Percentiles rank a stretch among this genome's conserved stretches.
Evolutionary conservation across 495 filamentous ascomycete species (phyloP).

Genomic region (Staphylotrichum tortipilum): DNA sequence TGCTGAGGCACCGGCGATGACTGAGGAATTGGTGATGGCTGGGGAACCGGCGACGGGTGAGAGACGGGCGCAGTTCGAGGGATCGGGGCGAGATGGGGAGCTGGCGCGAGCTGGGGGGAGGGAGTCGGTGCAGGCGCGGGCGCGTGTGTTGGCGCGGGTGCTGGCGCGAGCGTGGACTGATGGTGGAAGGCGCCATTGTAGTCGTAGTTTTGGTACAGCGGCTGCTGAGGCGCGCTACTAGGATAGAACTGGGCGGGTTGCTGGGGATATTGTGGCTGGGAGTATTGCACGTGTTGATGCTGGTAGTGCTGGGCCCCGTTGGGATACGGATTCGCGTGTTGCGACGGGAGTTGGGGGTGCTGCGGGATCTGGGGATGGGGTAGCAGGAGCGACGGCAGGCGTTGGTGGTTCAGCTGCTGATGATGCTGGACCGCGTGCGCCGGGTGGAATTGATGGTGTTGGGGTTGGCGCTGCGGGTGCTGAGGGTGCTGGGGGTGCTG

Average conservation of each 20-base stretch:
- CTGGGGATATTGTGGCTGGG: slow-evolving; percentile 10
- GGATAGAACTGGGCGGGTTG: slow-evolving; percentile 12
- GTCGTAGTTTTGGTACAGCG: slow-evolving; percentile 16
- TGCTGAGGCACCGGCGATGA: too few relatives aligned
- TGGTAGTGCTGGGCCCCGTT: slow-evolving; percentile 19
- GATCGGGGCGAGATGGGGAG: neutral
- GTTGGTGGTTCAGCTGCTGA: slow-evolving; percentile 12
- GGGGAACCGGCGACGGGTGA: too few relatives aligned
- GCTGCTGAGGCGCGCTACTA: slow-evolving; percentile 10
- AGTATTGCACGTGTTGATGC: slow-evolving; percentile 23
- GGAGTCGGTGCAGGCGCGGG: neutral
- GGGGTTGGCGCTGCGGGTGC: too few relatives aligned
- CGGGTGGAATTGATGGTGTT: too few relatives aligned
- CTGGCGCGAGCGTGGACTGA: neutral
- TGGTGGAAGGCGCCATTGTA: slow-evolving; percentile 13
- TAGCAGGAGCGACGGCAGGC: slow-evolving; percentile 7
- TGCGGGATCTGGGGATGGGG: neutral
- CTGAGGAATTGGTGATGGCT: too few relatives aligned
- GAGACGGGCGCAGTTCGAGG: too few relatives aligned
- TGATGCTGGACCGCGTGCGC: too few relatives aligned
- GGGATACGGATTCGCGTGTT: slow-evolving; percentile 12
- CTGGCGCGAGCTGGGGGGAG: neutral
- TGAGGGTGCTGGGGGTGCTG: too few relatives aligned
- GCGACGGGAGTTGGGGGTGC: too few relatives aligned
- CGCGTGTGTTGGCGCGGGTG: neutral